These are phyloP conservation scores for Sporothrix humicola DNA, from an alignment of 2,329 filamentous ascomycete genomes.

Conservation along the genomic window DNA sequence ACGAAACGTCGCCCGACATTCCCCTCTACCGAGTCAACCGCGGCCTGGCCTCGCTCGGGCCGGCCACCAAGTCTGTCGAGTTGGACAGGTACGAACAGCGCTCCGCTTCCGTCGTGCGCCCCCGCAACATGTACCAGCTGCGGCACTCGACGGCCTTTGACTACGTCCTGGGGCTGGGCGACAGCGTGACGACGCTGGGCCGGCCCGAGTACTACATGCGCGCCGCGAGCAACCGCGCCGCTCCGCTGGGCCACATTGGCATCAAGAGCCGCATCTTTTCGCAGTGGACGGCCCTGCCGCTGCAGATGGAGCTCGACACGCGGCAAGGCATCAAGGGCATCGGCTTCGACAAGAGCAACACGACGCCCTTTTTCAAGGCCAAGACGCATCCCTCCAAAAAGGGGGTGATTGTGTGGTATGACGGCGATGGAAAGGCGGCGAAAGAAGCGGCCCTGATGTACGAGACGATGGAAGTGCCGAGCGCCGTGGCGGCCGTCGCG, in stretches of 20 bases:
- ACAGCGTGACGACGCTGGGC: background rate
- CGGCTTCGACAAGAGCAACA: background rate
- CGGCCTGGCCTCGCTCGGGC: background rate
- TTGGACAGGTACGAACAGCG: slow-evolving; percentile 1
- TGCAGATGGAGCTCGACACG: background rate
- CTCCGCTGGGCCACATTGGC: background rate
- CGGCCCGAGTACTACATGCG: background rate
- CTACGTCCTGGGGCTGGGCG: background rate
- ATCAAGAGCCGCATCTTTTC: background rate
- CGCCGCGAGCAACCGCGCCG: background rate
- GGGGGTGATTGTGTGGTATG: background rate
- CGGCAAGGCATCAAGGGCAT: background rate
- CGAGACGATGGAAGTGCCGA: background rate
- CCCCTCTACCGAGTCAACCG: slow-evolving; percentile 7
- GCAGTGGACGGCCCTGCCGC: background rate
- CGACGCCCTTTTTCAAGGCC: background rate
- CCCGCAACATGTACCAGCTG: slow-evolving; percentile 4
- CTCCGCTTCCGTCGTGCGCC: background rate
- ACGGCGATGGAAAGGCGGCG: background rate
- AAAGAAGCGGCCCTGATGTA: slow-evolving; percentile 1
- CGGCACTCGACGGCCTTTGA: background rate
- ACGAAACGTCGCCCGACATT: background rate
- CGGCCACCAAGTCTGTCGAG: slow-evolving; percentile 16
- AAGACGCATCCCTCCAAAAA: background rate
- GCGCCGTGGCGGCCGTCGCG: background rate